Evolutionary conservation across 495 filamentous ascomycete species (phyloP), one percentile per base, ranked within the genome.

Genomic region (Stereocaulon alpinum): DNA sequence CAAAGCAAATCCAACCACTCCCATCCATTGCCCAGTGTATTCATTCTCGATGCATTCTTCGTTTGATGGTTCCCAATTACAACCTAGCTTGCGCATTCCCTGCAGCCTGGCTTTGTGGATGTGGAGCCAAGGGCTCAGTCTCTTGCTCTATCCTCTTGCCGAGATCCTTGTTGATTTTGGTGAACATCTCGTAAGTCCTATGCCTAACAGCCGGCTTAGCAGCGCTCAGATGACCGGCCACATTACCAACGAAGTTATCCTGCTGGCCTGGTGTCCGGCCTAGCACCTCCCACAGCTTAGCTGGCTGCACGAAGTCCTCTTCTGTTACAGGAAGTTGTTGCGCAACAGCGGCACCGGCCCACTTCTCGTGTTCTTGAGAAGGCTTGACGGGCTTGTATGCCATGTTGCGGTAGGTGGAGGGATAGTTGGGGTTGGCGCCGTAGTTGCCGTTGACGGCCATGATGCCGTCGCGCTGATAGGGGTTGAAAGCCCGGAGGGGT

Each of bases 401-500:
- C 61, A 86, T 58, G 9, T 73, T 69, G 0, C 81, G 79, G 76
- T 84, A 86, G 34, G 78, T 82, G 51, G 80, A 82, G 2, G 82
- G 79, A 69, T 89, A 88, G 69, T 82, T 82, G 30, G 85, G 85
- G 63, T 85, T 80, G 2, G 81, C 78, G 62, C 85, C 85, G 66
- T 87, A 84, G 74, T 89, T 89, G 54, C 80, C 81, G 62, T 83
- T 73, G 27, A 86, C 74, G 51, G 76, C 76, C 82, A 90, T 90
- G 60, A 68, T 64, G 32, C 88, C 88, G 65, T 90, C 87, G 47
- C 87, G 84, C 70, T 90, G 86, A 72, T 81, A 86, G 17, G 85
- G 84, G 71, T 83, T 89, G 75, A 88, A 83, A 62, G 83, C 71
- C 52, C 73, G 68, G 59, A 86, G 76, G 2, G 88, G 83, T 45